Base-by-base conservation (phyloP, 345 rosid genomes). In the Pugionium cornutum region DNA sequence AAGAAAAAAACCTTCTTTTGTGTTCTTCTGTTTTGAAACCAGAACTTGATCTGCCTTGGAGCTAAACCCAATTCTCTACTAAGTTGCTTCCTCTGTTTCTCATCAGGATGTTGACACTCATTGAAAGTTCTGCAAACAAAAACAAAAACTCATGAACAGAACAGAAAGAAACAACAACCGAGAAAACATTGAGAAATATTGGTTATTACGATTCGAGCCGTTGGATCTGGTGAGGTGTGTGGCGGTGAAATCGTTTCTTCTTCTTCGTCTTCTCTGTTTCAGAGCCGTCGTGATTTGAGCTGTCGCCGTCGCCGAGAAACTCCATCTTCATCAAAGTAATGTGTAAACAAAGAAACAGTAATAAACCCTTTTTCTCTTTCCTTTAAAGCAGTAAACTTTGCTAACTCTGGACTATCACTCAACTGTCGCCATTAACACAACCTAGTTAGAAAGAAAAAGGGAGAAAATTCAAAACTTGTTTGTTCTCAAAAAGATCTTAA, bases 31-130 rank as follows among this genome's bases (percentile, higher is more conserved):
- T 94, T 94, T 39, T 94, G 99, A 68, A 94, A 94, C 99, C 99
- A 94, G 72, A 94, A 90, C 86, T 94, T 94, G 86, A 94, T 94
- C 85, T 94, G 99, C 4, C 97, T 75, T 2, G 97, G 97, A 54
- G 89, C 83, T 69, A 94, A 79, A 64, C 89, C 86, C 76, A 94
- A 49, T 62, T 94, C 99, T 75, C 87, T 80, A 65, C 99, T 88
- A 66, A 94, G 69, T 63, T 79, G 88, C 75, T 73, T 46, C 83
- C 99, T 84, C 77, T 94, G 96, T 72, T 94, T 94, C 83, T 90
- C 97, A 74, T 94, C 99, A 27, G 99, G 99, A 76, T 94, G 99
- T 18, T 92, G 97, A 65, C 91, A 94, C 11, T 94, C 97, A 68
- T 85, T 94, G 77, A 90, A 94, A 84, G 83, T 75, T 30, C 97